Evolutionary conservation across 192 early-diverging fungal species (phyloP).

Genomic region (Podila horticola): DNA sequence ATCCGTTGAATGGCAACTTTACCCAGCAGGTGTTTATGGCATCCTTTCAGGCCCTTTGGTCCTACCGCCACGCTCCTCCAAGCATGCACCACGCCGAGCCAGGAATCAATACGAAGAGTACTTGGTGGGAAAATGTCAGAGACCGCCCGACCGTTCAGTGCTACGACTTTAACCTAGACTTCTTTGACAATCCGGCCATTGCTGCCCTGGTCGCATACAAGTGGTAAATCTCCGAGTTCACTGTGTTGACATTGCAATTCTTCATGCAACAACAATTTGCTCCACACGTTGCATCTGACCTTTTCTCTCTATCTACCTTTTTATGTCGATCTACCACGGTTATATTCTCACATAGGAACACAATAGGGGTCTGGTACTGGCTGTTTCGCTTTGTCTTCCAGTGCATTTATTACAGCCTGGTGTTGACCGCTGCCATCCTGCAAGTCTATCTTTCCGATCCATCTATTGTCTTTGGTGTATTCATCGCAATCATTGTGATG

Average conservation of each 20-base stretch:
- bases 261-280: too few species aligned
- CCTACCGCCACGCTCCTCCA: not conserved
- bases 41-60: slow-evolving; percentile 10
- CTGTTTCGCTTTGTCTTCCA: not conserved
- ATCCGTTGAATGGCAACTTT: too few species aligned
- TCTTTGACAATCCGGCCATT: slow-evolving; percentile 20
- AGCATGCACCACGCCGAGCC: not conserved
- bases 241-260: too few species aligned
- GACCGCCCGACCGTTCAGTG: not conserved
- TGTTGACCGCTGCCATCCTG: not conserved
- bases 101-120: too few species aligned
- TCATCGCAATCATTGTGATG: too few species aligned
- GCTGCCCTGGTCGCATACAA: slow-evolving; percentile 21
- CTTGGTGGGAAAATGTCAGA: too few species aligned
- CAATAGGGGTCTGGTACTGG: not conserved
- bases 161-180: not conserved
- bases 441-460: not conserved
- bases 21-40: slow-evolving; percentile 10
- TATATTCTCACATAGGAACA: not conserved
- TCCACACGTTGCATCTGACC: too few species aligned
- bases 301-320: too few species aligned
- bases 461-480: too few species aligned
- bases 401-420: not conserved
- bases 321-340: too few species aligned
- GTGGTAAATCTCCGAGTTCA: slow-evolving; percentile 18